Base-by-base conservation (phyloP, 257 asterid species). In the Eucommia ulmoides region DNA sequence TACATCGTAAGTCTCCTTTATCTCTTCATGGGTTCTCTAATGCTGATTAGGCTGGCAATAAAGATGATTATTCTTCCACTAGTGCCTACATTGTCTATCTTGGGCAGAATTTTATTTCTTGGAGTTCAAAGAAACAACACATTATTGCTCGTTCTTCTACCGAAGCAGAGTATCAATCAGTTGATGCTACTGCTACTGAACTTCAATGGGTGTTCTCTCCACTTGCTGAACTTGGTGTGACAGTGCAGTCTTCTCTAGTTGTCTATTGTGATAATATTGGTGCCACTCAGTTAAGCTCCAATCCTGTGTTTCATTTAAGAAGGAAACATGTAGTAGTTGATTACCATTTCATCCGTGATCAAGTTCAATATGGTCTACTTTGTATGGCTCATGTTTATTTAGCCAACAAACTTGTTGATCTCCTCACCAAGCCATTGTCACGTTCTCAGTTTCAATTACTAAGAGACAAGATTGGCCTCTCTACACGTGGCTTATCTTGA, bases 211-310 rank as follows among this genome's bases (percentile, higher is more conserved):
- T n/a, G n/a, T n/a, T n/a, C n/a, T n/a, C n/a, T n/a, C n/a, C n/a
- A n/a, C n/a, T n/a, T n/a, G n/a, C n/a, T n/a, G n/a, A n/a, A n/a
- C n/a, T n/a, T n/a, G n/a, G n/a, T n/a, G n/a, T n/a, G n/a, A n/a
- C n/a, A n/a, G n/a, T n/a, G n/a, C n/a, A n/a, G n/a, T n/a, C n/a
- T n/a, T n/a, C n/a, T n/a, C n/a, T n/a, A n/a, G n/a, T n/a, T n/a
- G n/a, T 45, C 50, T 45, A 45, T 19, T 45, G 50, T 45, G 22
- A 45, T 19, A 45, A 45, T 45, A 15, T 45, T 7, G 50, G 15
- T 38, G 45, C 45, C 11, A 38, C 45, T 8, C 15, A 38, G 3
- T 18, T 38, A 4, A 3, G 45, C 45, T 38, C 45, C n/a, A 38
- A 38, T 38, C 45, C 45, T 8, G n/a, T 38, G 10, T 38, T 38